Conservation (phyloP, 2,329 filamentous ascomycete genomes). For the Leptosphaerulina australis region DNA sequence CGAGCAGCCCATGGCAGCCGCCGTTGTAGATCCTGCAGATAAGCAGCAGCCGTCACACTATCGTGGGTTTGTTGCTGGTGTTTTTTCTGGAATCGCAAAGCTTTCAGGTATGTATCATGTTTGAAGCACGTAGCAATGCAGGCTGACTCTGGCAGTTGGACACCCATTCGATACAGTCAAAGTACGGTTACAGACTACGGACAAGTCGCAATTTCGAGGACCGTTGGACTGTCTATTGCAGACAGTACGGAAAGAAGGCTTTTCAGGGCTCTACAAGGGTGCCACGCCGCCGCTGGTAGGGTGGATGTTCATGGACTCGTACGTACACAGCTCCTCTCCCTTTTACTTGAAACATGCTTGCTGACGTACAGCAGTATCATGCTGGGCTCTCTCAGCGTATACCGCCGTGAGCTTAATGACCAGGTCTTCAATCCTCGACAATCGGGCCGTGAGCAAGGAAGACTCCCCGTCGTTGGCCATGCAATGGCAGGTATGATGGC, state of each 20-base stretch:
- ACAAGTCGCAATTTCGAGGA: constrained; percentile 77
- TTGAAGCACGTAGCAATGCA: neutral
- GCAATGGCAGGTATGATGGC: constrained; percentile 86
- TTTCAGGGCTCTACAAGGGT: constrained; percentile 89
- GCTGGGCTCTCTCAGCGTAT: constrained; percentile 89
- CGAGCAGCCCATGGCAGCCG: constrained; percentile 34
- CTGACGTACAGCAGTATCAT: constrained; percentile 66
- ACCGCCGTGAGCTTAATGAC: constrained; percentile 81
- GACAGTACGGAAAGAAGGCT: constrained; percentile 84
- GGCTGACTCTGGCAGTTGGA: constrained; percentile 54
- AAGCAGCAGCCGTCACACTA: constrained; percentile 65
- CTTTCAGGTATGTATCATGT: constrained; percentile 69
- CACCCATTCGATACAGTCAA: constrained; percentile 95
- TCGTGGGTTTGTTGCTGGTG: constrained; percentile 95
- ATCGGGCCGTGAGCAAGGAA: constrained; percentile 49
- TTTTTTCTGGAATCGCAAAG: constrained; percentile 93
- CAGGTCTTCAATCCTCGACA: constrained; percentile 71
- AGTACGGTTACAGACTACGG: constrained; percentile 89
- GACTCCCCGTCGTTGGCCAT: constrained; percentile 78
- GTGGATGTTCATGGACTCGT: constrained; percentile 98
- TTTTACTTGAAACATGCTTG: neutral
- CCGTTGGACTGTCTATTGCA: constrained; percentile 84
- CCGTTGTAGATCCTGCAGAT: constrained; percentile 36
- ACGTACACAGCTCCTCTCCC: constrained; percentile 25
- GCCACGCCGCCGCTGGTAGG: constrained; percentile 89